Conservation (phyloP, 805 yeast genomes). For the Metschnikowia anglica region DNA sequence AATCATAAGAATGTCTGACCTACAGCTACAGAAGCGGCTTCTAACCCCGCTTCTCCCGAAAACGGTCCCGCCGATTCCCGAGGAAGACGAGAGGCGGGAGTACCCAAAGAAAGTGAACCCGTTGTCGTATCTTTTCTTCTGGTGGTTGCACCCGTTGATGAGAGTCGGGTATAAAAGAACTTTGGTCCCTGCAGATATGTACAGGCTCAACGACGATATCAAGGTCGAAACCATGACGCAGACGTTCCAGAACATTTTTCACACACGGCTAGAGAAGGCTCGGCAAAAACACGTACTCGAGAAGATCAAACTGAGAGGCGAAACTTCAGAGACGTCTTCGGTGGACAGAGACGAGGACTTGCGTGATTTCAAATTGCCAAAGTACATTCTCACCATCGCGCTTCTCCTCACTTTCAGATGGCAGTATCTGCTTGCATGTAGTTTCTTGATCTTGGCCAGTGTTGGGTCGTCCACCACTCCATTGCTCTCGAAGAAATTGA, state of each 20-base stretch:
- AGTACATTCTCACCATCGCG: constrained; percentile 24
- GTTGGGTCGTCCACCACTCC: constrained; percentile 33
- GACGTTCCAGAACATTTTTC: constrained; percentile 20
- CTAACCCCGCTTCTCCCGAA: constrained; percentile 36
- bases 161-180: constrained; percentile 71
- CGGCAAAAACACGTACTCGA: constrained; percentile 20
- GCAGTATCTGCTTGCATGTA: constrained; percentile 27
- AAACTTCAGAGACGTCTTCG: constrained; percentile 18
- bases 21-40: constrained; percentile 33
- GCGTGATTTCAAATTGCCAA: constrained; percentile 31
- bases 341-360: constrained; percentile 29
- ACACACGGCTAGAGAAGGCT: constrained; percentile 13
- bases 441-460: constrained; percentile 27
- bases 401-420: constrained; percentile 31
- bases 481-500: constrained; percentile 37
- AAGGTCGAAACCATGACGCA: constrained; percentile 34
- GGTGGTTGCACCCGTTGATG: constrained; percentile 70
- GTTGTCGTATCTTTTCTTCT: constrained; percentile 48
- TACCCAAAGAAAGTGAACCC: constrained; percentile 47
- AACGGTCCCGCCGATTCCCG: constrained; percentile 50
- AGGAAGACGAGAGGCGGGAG: constrained; percentile 46
- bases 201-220: constrained; percentile 32
- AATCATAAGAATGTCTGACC: constrained; percentile 9
- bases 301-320: constrained; percentile 30
- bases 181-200: constrained; percentile 62